Conservation (phyloP, 2,329 filamentous ascomycete species). For the Neonectria sp. region DNA sequence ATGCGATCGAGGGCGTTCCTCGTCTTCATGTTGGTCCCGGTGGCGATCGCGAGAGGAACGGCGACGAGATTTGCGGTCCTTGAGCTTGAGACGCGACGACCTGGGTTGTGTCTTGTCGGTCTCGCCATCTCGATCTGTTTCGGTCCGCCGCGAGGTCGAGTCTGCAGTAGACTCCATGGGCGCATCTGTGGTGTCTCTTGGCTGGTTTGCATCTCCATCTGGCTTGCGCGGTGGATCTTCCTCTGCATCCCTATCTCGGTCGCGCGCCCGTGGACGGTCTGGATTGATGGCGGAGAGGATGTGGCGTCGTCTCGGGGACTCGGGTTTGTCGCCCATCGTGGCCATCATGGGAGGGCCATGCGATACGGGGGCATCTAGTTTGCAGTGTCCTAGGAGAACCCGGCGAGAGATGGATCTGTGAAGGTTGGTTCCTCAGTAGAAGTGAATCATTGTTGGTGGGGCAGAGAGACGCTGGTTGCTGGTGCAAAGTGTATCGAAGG, state of each 20-base stretch:
- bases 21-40: conserved; percentile 39
- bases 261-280: conserved; percentile 29
- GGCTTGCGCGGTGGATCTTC: conserved; percentile 9
- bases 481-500: neutral
- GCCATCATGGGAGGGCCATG: conserved; percentile 52
- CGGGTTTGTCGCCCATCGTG: conserved; percentile 52
- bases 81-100: conserved; percentile 53
- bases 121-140: conserved; percentile 30
- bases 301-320: conserved; percentile 61
- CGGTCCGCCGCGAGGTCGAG: neutral
- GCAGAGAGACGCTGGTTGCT: neutral
- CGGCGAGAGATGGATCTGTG: neutral
- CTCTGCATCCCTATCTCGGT: conserved; percentile 16
- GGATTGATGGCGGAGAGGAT: conserved; percentile 66
- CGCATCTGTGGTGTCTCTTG: conserved; percentile 14
- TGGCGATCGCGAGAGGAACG: conserved; percentile 44
- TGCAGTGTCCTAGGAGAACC: neutral
- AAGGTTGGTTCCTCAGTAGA: neutral
- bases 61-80: conserved; percentile 49
- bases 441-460: conserved; percentile 3
- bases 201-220: conserved; percentile 5
- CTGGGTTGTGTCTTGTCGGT: conserved; percentile 47
- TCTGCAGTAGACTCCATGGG: neutral
- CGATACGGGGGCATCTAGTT: conserved; percentile 30
- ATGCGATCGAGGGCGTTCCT: conserved; percentile 40